Percentiles rank a stretch among this genome's conserved stretches.
Conservation (phyloP, 2,329 filamentous ascomycete genomes). For the Fusarium dlaminii region DNA sequence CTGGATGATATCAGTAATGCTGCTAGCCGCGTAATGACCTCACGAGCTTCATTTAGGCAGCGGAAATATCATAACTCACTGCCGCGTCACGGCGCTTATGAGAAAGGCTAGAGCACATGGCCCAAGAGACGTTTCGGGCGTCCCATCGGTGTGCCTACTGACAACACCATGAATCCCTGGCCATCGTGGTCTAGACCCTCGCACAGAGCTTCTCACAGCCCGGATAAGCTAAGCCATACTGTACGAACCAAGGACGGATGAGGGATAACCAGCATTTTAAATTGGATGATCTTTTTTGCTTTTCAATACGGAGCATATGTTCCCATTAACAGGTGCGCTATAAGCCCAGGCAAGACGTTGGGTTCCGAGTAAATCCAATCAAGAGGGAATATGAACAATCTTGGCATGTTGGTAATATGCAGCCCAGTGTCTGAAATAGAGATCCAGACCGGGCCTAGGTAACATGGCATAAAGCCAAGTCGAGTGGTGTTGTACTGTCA, state of each 20-base stretch:
- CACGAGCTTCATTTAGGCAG: background rate
- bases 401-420: constrained; percentile 27
- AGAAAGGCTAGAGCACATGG: background rate
- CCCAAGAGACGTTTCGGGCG: background rate
- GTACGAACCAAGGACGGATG: constrained; percentile 9
- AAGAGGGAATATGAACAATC: constrained; percentile 6
- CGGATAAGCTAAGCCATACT: constrained; percentile 5
- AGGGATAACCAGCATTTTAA: background rate
- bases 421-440: constrained; percentile 32
- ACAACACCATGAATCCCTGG: constrained; percentile 6
- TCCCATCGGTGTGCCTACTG: constrained; percentile 5
- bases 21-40: constrained; percentile 26
- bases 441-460: constrained; percentile 29
- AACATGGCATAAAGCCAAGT: constrained; percentile 23
- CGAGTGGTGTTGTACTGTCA: constrained; percentile 3
- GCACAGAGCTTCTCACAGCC: constrained; percentile 2
- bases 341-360: background rate
- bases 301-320: constrained; percentile 15
- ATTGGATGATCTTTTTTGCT: constrained; percentile 6
- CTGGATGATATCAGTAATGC: constrained; percentile 6
- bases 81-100: constrained; percentile 18
- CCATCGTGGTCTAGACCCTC: constrained; percentile 24
- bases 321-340: constrained; percentile 9
- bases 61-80: background rate
- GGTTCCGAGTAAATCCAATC: constrained; percentile 6